These are phyloP conservation scores for Lasiodiplodia hormozganensis DNA, from an alignment of 2,329 filamentous ascomycete species.

Conservation along the genomic window DNA sequence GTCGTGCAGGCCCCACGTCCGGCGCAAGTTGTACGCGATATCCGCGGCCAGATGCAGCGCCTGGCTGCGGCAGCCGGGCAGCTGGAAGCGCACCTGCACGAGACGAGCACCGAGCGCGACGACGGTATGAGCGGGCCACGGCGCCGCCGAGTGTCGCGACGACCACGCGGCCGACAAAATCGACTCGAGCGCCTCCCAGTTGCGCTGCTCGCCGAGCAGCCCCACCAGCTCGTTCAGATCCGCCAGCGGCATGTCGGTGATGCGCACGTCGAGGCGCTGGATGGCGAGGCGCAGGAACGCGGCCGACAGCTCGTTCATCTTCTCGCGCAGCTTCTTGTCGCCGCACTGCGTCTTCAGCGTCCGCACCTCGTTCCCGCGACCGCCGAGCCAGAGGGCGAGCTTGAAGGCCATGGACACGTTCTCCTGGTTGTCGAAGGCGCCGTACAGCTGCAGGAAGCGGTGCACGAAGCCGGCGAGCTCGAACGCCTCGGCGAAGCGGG, in stretches of 20 bases:
- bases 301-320: conserved; percentile 48
- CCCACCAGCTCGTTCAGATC: conserved; percentile 54
- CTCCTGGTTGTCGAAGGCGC: conserved; percentile 40
- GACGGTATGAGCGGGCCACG: conserved; percentile 47
- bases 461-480: conserved; percentile 41
- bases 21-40: conserved; percentile 63
- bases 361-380: conserved; percentile 34
- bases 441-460: conserved; percentile 40
- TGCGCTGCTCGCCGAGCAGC: conserved; percentile 52
- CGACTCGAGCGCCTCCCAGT: conserved; percentile 51
- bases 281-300: conserved; percentile 50
- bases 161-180: conserved; percentile 46
- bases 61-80: conserved; percentile 45
- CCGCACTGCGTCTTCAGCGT: conserved; percentile 32
- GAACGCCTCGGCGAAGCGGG: conserved; percentile 41
- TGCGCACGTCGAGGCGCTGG: conserved; percentile 49
- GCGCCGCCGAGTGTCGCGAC: conserved; percentile 40
- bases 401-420: conserved; percentile 48
- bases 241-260: conserved; percentile 48
- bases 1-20: conserved; percentile 58
- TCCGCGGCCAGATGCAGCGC: conserved; percentile 56
- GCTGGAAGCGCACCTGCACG: conserved; percentile 59
- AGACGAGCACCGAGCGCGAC: conserved; percentile 60
- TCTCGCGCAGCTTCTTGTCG: conserved; percentile 46
- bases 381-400: conserved; percentile 41